Percentiles rank a stretch among this genome's conserved stretches.
Evolutionary conservation across 148 eudicot species (phyloP).

Genomic region (Persicaria tinctoria): DNA sequence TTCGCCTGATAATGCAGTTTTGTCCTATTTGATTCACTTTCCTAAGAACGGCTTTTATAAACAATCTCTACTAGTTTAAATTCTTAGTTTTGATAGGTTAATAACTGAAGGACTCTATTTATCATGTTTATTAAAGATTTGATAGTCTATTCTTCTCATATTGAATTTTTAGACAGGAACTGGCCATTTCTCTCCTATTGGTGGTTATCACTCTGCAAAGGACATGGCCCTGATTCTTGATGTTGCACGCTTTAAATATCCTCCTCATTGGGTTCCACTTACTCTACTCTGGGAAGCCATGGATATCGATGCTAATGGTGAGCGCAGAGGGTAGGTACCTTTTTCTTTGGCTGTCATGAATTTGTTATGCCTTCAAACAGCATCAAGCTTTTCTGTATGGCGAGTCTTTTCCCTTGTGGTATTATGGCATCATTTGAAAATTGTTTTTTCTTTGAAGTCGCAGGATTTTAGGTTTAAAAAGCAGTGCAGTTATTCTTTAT

Average conservation of each 20-base stretch:
- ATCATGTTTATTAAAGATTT: neutral
- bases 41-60: neutral
- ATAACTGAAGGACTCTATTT: neutral
- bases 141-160: neutral
- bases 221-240: slow-evolving; percentile 46
- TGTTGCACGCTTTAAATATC: slow-evolving; percentile 52
- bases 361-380: neutral
- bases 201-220: slow-evolving; percentile 42
- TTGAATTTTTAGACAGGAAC: slow-evolving; percentile 31
- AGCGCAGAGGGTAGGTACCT: slow-evolving; percentile 32
- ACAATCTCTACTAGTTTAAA: neutral
- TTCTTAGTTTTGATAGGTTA: neutral
- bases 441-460: neutral
- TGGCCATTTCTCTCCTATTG: slow-evolving; percentile 52
- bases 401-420: neutral
- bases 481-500: neutral
- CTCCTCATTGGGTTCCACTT: slow-evolving; percentile 55
- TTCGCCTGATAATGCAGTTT: neutral
- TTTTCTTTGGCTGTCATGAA: neutral
- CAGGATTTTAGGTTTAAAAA: neutral
- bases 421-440: neutral
- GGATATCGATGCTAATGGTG: slow-evolving; percentile 38
- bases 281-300: slow-evolving; percentile 50
- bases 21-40: neutral
- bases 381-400: neutral